Percentiles rank a stretch among this genome's conserved stretches.
Evolutionary conservation across 116 monocot genomes (phyloP).

Genomic region (Cymodocea nodosa): DNA sequence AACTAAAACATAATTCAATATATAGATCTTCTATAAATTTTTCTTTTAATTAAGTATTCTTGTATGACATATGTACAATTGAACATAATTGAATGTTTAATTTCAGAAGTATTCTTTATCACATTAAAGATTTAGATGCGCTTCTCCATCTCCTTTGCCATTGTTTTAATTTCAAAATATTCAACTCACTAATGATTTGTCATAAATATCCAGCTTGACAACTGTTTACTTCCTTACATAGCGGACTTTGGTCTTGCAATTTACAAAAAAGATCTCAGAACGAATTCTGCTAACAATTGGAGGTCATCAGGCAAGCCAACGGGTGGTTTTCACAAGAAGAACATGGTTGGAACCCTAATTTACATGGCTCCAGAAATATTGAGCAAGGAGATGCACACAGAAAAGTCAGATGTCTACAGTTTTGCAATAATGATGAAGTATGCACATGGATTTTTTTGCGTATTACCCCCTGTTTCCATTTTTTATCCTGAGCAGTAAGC

Average conservation of each 20-base stretch:
- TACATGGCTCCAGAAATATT: constrained; percentile 99
- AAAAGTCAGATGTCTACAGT: constrained; percentile 96
- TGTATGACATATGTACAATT: too few species aligned
- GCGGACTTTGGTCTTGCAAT: constrained; percentile 93
- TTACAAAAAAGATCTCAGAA: constrained; percentile 69
- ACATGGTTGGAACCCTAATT: constrained; percentile 96
- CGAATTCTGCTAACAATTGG: constrained; percentile 62
- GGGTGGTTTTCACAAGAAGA: constrained; percentile 94
- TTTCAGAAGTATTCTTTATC: too few species aligned
- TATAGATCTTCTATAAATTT: too few species aligned
- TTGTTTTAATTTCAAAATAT: neutral
- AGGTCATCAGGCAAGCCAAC: constrained; percentile 90
- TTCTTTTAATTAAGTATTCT: too few species aligned
- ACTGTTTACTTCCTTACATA: constrained; percentile 49
- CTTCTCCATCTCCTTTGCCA: neutral
- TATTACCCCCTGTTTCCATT: neutral
- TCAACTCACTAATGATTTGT: neutral
- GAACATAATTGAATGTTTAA: too few species aligned
- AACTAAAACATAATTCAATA: too few species aligned
- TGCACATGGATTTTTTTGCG: constrained; percentile 5
- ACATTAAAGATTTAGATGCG: too few species aligned
- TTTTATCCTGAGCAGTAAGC: constrained; percentile 43
- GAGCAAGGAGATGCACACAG: constrained; percentile 76
- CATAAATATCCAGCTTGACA: constrained; percentile 43
- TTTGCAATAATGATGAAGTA: constrained; percentile 91